phyloP scores from a whole-genome alignment of 106 monocot species.

The Allium fistulosum region DNA sequence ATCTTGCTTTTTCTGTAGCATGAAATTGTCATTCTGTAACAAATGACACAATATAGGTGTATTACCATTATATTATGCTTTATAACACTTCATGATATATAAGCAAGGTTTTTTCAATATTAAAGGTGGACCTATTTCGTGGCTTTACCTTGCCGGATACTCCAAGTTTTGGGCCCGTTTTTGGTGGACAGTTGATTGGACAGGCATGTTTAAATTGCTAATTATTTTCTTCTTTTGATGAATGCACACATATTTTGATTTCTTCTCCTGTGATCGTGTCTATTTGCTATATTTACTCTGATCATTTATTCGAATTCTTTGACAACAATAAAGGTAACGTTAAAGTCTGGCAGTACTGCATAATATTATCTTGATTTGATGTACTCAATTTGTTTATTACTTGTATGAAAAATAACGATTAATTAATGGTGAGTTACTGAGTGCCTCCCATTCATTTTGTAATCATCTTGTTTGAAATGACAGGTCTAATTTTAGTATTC shows the following conservation, averaged over 20 bases:
- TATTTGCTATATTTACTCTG: no score
- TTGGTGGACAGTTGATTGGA: constrained; percentile 95
- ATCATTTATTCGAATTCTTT: no score
- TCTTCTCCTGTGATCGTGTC: not conserved
- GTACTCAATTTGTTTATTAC: no score
- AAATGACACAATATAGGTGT: not conserved
- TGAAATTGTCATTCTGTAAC: no score
- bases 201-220: constrained; percentile 40
- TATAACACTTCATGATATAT: not conserved
- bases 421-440: no score
- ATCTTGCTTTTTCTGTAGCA: not conserved
- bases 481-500: not conserved
- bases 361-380: no score
- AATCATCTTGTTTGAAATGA: not conserved
- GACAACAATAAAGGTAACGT: no score
- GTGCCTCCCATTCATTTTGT: not conserved
- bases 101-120: not conserved
- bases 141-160: constrained; percentile 74
- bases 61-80: not conserved
- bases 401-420: no score
- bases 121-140: constrained; percentile 84
- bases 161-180: constrained; percentile 83
- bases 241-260: not conserved
- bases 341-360: no score
- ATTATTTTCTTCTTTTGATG: not conserved